These are phyloP conservation scores for Termitomyces sp. DNA, from an alignment of 768 basidiomycete genomes.

Conservation along the genomic window DNA sequence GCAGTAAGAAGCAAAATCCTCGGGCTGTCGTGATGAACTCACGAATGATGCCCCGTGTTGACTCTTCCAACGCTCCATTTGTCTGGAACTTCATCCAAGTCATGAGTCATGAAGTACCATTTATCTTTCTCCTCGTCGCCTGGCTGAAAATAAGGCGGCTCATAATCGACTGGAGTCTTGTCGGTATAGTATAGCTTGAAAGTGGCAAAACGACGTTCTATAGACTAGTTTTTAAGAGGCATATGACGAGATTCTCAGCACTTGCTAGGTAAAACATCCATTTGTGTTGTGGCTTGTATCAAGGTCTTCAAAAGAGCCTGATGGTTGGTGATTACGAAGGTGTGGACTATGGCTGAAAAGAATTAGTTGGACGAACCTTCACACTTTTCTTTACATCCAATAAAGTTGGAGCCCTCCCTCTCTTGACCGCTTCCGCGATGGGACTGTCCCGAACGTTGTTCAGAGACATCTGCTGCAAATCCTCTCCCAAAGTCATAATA, in stretches of 20 bases:
- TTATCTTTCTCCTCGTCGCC: slow-evolving; percentile 69
- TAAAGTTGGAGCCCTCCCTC: slow-evolving; percentile 64
- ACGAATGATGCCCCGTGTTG: slow-evolving; percentile 74
- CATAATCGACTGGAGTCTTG: slow-evolving; percentile 73
- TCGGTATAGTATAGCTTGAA: slow-evolving; percentile 87
- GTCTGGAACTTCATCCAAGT: slow-evolving; percentile 66
- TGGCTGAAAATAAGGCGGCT: slow-evolving; percentile 74
- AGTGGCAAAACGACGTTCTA: slow-evolving; percentile 79
- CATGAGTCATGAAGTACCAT: slow-evolving; percentile 81
- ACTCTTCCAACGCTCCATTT: slow-evolving; percentile 62
- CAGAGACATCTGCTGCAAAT: slow-evolving; percentile 45
- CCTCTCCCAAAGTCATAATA: slow-evolving; percentile 67
- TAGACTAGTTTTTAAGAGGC: background rate
- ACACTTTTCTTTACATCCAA: slow-evolving; percentile 79
- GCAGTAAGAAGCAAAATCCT: background rate
- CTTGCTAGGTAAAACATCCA: slow-evolving; percentile 76
- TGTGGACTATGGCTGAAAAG: background rate
- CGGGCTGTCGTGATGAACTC: slow-evolving; percentile 13
- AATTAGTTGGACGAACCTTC: slow-evolving; percentile 41
- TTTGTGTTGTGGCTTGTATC: slow-evolving; percentile 71
- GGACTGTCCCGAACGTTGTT: slow-evolving; percentile 42
- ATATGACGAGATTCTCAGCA: background rate
- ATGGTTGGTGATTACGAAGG: background rate
- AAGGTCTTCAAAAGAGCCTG: slow-evolving; percentile 74
- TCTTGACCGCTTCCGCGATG: slow-evolving; percentile 49